These are phyloP conservation scores for Miamiensis avidus DNA, from an alignment of 169 alveolate genomes.

Conservation along the genomic window DNA sequence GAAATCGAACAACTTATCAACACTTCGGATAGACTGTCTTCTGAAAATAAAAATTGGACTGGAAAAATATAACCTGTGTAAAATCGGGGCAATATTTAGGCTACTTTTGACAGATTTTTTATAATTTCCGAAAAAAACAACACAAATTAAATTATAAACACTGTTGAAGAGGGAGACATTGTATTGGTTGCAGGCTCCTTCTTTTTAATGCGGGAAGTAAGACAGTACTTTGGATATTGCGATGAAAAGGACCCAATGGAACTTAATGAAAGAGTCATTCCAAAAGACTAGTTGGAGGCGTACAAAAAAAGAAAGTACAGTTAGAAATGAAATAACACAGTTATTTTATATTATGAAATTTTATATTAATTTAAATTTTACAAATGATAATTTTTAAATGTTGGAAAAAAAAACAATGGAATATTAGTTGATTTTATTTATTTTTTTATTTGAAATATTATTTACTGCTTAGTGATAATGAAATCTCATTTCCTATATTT, in stretches of 20 bases:
- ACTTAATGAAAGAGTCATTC: not conserved
- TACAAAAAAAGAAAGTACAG: too few relatives aligned
- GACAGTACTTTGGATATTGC: not conserved
- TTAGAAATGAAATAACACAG: too few relatives aligned
- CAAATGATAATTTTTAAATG: too few relatives aligned
- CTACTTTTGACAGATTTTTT: not conserved
- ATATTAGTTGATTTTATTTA: too few relatives aligned
- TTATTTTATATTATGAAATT: too few relatives aligned
- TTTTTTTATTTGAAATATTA: too few relatives aligned
- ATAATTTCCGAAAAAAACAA: not conserved
- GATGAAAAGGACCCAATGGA: not conserved
- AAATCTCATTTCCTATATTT: too few relatives aligned
- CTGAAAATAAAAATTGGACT: not conserved
- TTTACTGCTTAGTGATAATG: too few relatives aligned
- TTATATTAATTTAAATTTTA: too few relatives aligned
- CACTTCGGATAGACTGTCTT: not conserved
- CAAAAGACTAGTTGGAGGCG: too few relatives aligned
- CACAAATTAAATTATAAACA: not conserved
- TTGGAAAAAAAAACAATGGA: too few relatives aligned
- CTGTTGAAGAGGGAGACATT: not conserved
- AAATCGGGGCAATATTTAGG: not conserved
- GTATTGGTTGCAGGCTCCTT: not conserved
- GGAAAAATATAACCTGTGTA: too few relatives aligned
- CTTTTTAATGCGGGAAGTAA: not conserved
- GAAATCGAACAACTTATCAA: constrained; percentile 6